These are phyloP conservation scores for Cronartium quercuum DNA, from an alignment of 1,284 basidiomycete genomes.

Conservation along the genomic window DNA sequence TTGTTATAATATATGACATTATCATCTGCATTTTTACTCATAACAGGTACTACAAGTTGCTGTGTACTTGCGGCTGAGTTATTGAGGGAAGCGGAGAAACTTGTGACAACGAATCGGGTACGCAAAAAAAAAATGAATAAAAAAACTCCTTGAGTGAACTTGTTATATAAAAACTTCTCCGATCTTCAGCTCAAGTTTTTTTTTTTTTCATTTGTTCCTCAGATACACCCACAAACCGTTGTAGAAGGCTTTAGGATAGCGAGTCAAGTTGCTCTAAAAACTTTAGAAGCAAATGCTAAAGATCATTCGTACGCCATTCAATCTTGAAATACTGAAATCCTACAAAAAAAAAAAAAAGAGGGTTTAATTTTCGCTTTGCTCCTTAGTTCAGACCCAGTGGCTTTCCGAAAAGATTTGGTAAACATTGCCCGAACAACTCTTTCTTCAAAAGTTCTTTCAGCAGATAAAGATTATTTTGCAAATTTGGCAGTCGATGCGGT, in stretches of 20 bases:
- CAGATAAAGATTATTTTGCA: constrained; percentile 98
- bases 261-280: constrained; percentile 72
- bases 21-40: background rate
- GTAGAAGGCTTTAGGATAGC: constrained; percentile 97
- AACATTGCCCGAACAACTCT: constrained; percentile 96
- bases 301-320: constrained; percentile 67
- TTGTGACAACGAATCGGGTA: constrained; percentile 58
- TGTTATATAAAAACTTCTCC: no score
- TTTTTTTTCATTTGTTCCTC: constrained; percentile 52
- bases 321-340: background rate
- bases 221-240: constrained; percentile 98
- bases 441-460: constrained; percentile 90
- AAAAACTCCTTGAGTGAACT: no score
- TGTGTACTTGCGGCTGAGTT: constrained; percentile 89
- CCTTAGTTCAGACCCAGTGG: constrained; percentile 61
- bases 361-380: background rate
- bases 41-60: constrained; percentile 34
- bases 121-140: background rate
- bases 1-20: background rate
- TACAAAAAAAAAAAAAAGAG: background rate
- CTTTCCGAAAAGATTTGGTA: constrained; percentile 82
- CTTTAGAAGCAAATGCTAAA: constrained; percentile 70
- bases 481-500: constrained; percentile 98
- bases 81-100: constrained; percentile 88
- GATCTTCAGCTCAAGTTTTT: background rate